Evolutionary conservation across 73 alveolate species (phyloP), one percentile per base, ranked within the genome.

Genomic region (Urostyla sp.): DNA sequence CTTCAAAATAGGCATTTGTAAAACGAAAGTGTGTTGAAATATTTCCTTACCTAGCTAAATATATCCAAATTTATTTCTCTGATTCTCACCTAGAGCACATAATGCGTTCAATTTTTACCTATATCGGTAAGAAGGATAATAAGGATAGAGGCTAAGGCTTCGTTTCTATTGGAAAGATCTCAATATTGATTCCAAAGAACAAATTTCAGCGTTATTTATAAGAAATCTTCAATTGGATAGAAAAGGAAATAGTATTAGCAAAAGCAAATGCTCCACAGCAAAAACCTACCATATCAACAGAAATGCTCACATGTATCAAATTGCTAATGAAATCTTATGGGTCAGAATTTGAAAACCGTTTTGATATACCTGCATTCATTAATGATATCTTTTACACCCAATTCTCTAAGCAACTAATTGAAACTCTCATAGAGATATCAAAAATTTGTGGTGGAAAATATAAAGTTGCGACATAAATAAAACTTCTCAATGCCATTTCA

Each of bases 371-470:
- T 40, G 60, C 16, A 15, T 26, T 73, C 48, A 73, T 69, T 24
- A 81, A 59, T 54, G 91, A 67, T 36, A 8, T 69, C 27, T 81
- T 81, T 72, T 67, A 40, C 20, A 69, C 34, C 37, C 85, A 85
- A 26, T 51, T 81, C 21, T 67, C 58, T 60, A 54, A 81, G 28
- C 18, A 59, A 21, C 69, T 81, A 2, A 81, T 81, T 16, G 69
- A 51, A 44, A 81, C 91, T 69, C 72, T 81, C 0, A 63, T 69
- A 1, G 91, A 81, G 51, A 45, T 81, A 10, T 81, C 91, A 21
- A 81, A 81, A 49, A 72, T 69, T 16, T 37, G 69, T 23, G 15
- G 43, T 16, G 79, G 77, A 8, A 54, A 53, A 48, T 81, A 67
- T 50, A 48, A 67, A 32, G 31, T 37, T 31, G 72, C 79, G 0